These are phyloP conservation scores for Sporothrix mexicana DNA, from an alignment of 2,329 filamentous ascomycete species.

Conservation along the genomic window DNA sequence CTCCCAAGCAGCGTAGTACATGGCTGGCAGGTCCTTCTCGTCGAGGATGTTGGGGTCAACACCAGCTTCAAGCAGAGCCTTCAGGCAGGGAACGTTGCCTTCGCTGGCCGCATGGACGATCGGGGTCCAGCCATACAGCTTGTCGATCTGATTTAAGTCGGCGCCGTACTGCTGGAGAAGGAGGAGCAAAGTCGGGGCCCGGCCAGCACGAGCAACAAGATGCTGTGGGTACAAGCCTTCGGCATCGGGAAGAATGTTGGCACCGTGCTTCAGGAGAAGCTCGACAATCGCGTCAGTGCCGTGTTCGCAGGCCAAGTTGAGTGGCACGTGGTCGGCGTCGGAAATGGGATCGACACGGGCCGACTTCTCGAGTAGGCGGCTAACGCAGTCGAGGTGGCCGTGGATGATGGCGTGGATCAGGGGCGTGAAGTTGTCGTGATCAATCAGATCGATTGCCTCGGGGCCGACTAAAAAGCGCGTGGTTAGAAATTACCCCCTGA, in stretches of 20 bases:
- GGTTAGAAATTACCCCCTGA: not conserved
- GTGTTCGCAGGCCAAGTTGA: constrained; percentile 95
- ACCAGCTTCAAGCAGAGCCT: constrained; percentile 78
- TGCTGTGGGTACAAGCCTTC: constrained; percentile 98
- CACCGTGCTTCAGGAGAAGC: constrained; percentile 79
- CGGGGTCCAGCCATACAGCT: constrained; percentile 96
- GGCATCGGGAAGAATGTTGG: constrained; percentile 87
- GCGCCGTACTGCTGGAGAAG: constrained; percentile 85
- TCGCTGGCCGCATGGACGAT: constrained; percentile 96
- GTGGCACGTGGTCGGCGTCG: constrained; percentile 87
- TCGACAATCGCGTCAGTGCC: constrained; percentile 85
- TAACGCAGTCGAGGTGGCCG: constrained; percentile 78
- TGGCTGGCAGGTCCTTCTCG: constrained; percentile 89
- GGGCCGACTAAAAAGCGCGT: constrained; percentile 60
- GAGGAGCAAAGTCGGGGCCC: constrained; percentile 77
- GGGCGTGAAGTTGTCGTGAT: constrained; percentile 97
- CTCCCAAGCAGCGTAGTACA: constrained; percentile 99
- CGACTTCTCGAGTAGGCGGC: constrained; percentile 74
- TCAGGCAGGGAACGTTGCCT: constrained; percentile 86
- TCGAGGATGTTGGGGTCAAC: constrained; percentile 81
- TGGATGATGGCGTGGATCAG: constrained; percentile 95
- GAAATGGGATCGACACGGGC: constrained; percentile 86
- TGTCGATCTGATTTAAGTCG: constrained; percentile 90
- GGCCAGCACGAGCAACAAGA: constrained; percentile 86
- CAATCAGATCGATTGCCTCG: constrained; percentile 81